phyloP scores from a whole-genome alignment of 768 basidiomycete genomes.

The Kwoniella sp. region DNA sequence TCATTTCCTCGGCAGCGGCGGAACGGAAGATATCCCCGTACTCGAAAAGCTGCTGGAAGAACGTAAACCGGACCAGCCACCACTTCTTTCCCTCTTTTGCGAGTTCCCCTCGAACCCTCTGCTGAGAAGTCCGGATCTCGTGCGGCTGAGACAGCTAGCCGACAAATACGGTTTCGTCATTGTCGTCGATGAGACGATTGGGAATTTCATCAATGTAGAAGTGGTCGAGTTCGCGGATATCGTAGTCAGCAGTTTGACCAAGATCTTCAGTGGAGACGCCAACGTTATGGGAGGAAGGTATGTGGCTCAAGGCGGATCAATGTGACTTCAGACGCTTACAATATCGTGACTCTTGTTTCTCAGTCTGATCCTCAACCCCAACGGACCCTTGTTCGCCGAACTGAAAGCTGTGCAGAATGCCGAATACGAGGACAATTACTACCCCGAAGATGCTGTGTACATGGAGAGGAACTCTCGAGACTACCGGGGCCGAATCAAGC shows the following conservation, averaged over 20 bases:
- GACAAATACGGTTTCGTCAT: slow-evolving; percentile 86
- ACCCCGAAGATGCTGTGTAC: slow-evolving; percentile 86
- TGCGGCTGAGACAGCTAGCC: slow-evolving; percentile 72
- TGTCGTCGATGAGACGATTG: slow-evolving; percentile 91
- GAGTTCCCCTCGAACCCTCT: slow-evolving; percentile 97
- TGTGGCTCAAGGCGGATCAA: slow-evolving; percentile 37
- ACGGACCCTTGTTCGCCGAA: slow-evolving; percentile 66
- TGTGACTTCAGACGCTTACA: not conserved
- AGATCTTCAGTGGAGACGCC: slow-evolving; percentile 89
- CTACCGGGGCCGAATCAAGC: slow-evolving; percentile 72
- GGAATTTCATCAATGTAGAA: slow-evolving; percentile 91
- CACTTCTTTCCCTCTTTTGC: slow-evolving; percentile 78
- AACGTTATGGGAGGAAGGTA: slow-evolving; percentile 99
- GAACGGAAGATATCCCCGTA: slow-evolving; percentile 72
- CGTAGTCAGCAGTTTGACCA: slow-evolving; percentile 86
- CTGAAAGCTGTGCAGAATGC: slow-evolving; percentile 67
- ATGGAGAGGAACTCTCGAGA: slow-evolving; percentile 98
- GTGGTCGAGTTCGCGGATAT: slow-evolving; percentile 84
- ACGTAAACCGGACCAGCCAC: slow-evolving; percentile 60
- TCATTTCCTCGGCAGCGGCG: slow-evolving; percentile 80
- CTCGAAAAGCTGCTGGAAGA: slow-evolving; percentile 66
- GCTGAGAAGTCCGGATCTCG: slow-evolving; percentile 77
- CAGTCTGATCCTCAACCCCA: slow-evolving; percentile 86
- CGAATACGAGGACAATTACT: slow-evolving; percentile 82
- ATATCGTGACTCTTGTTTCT: too few relatives aligned